These are phyloP conservation scores for Pythium monospermum DNA, from an alignment of 352 stramenopile genomes.

Conservation along the genomic window DNA sequence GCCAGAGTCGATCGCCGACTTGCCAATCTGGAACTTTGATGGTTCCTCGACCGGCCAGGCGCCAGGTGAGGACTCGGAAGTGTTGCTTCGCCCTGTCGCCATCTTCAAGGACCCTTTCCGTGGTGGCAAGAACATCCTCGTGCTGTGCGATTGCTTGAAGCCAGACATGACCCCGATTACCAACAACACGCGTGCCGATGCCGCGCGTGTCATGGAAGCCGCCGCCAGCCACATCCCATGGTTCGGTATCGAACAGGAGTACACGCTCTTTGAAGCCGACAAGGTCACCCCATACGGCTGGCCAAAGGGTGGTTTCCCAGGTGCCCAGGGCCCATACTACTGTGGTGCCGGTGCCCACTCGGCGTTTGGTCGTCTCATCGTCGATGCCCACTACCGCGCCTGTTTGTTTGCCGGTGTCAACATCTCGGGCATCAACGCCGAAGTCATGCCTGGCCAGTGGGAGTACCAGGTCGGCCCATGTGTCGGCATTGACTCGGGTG, in stretches of 20 bases:
- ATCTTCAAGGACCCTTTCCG: slow-evolving; percentile 98
- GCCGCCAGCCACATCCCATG: slow-evolving; percentile 64
- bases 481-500: slow-evolving; percentile 93
- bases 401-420: slow-evolving; percentile 95
- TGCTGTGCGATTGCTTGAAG: slow-evolving; percentile 97
- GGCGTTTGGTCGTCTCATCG: slow-evolving; percentile 93
- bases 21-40: slow-evolving; percentile 98
- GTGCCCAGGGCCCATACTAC: slow-evolving; percentile 91
- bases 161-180: slow-evolving; percentile 89
- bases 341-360: slow-evolving; percentile 94
- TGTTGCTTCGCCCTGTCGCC: slow-evolving; percentile 89
- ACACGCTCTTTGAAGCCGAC: slow-evolving; percentile 91
- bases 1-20: slow-evolving; percentile 62
- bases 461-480: slow-evolving; percentile 98
- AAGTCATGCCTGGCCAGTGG: slow-evolving; percentile 97
- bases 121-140: slow-evolving; percentile 92
- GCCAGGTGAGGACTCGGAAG: slow-evolving; percentile 96
- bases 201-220: slow-evolving; percentile 64
- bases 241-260: slow-evolving; percentile 98
- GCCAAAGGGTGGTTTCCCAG: slow-evolving; percentile 87
- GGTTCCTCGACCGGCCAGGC: slow-evolving; percentile 95
- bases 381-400: slow-evolving; percentile 93
- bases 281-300: slow-evolving; percentile 88
- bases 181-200: slow-evolving; percentile 89
- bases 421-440: slow-evolving; percentile 95